A percentile compares a stretch with the other conserved stretches of the same genome.
Conservation (phyloP, 2,329 filamentous ascomycete species). For the Dactylellina cionopaga region DNA sequence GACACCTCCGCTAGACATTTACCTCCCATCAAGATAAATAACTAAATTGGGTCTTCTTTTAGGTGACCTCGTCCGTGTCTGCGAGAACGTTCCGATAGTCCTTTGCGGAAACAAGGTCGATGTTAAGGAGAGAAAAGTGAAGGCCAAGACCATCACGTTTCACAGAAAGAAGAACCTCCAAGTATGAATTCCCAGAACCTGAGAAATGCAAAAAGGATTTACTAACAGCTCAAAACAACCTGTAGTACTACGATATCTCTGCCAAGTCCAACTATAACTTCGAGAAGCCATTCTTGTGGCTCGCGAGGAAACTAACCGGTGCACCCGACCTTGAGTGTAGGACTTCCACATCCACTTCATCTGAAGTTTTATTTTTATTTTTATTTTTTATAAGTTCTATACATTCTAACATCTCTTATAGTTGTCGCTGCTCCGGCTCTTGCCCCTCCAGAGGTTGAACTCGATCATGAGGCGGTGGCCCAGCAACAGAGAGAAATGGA, state of each 20-base stretch:
- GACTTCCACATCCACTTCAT: slow-evolving; percentile 54
- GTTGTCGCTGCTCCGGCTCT: slow-evolving; percentile 96
- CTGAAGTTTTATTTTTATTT: background rate
- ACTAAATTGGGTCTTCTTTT: slow-evolving; percentile 12
- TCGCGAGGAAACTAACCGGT: slow-evolving; percentile 96
- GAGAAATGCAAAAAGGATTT: background rate
- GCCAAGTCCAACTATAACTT: slow-evolving; percentile 99
- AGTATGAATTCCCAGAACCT: background rate
- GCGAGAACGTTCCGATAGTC: slow-evolving; percentile 98
- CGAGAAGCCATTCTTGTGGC: slow-evolving; percentile 99
- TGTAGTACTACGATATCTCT: slow-evolving; percentile 93
- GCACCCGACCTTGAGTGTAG: slow-evolving; percentile 81
- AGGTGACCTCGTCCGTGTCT: slow-evolving; percentile 98
- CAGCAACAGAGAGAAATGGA: slow-evolving; percentile 91
- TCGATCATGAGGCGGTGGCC: slow-evolving; percentile 83
- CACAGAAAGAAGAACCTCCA: slow-evolving; percentile 99
- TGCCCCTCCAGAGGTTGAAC: slow-evolving; percentile 88
- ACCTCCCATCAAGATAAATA: slow-evolving; percentile 27
- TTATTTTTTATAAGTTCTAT: too few relatives aligned
- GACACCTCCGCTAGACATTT: too few relatives aligned
- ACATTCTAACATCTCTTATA: slow-evolving; percentile 50
- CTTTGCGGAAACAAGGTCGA: slow-evolving; percentile 99
- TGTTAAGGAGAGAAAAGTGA: slow-evolving; percentile 99
- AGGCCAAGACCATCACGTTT: slow-evolving; percentile 99
- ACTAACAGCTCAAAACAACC: background rate